These are phyloP conservation scores for Phytopythium oedochilum DNA, from an alignment of 352 stramenopile genomes.

Conservation along the genomic window DNA sequence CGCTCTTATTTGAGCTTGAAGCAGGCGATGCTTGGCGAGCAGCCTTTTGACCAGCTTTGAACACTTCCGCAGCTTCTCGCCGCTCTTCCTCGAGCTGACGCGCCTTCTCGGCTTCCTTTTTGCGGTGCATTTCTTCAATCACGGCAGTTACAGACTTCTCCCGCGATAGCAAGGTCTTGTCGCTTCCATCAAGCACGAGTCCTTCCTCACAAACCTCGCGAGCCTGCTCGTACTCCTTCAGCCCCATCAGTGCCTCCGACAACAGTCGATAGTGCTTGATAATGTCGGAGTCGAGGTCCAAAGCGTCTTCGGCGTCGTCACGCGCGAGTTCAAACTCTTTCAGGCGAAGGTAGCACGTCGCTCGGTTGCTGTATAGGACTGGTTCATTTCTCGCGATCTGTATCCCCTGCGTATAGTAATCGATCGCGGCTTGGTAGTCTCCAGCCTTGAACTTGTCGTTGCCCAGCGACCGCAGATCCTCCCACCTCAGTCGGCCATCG, in stretches of 20 bases:
- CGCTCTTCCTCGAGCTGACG: slow-evolving; percentile 11
- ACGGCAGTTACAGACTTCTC: slow-evolving; percentile 9
- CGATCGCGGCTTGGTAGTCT: slow-evolving; percentile 25
- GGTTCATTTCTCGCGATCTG: slow-evolving; percentile 20
- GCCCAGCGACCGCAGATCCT: slow-evolving; percentile 25
- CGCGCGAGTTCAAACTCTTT: slow-evolving; percentile 22
- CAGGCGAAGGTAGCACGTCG: slow-evolving; percentile 22
- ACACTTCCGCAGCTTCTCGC: not conserved
- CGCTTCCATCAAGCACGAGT: slow-evolving; percentile 19
- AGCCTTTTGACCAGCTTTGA: not conserved
- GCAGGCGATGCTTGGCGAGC: not conserved
- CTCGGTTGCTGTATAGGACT: slow-evolving; percentile 28
- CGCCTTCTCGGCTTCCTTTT: slow-evolving; percentile 24
- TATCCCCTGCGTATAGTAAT: slow-evolving; percentile 22
- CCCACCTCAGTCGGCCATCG: slow-evolving; percentile 17
- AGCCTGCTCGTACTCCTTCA: slow-evolving; percentile 29
- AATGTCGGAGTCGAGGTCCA: slow-evolving; percentile 20
- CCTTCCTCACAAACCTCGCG: slow-evolving; percentile 30
- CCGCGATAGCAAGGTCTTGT: slow-evolving; percentile 15
- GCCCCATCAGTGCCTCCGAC: slow-evolving; percentile 25
- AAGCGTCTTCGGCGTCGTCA: slow-evolving; percentile 29
- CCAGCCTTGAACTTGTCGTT: slow-evolving; percentile 30
- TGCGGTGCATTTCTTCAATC: slow-evolving; percentile 10
- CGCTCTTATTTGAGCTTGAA: not conserved
- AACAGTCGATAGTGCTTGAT: slow-evolving; percentile 34